Base-by-base conservation (phyloP, 768 basidiomycete genomes). In the Crassisporium funariophilum region DNA sequence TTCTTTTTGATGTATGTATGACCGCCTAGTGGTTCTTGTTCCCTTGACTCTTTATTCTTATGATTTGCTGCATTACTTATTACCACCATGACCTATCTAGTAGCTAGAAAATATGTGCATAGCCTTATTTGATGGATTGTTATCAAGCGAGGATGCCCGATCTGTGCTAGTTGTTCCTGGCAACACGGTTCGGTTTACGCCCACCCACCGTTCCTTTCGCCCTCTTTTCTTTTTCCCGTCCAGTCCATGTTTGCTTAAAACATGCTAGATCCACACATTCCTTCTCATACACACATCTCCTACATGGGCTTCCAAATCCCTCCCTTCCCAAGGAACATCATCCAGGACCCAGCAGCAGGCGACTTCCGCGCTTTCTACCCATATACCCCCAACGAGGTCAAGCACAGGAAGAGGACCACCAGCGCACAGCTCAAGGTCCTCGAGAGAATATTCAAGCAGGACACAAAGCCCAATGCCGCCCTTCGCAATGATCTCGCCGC, bases 381-480 rank as follows among this genome's bases (percentile, higher is more conserved):
- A n/a, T 92, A 89, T 69, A 83, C 84, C 41, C 90, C 90, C 46
- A 91, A 90, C 70, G 87, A 95, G 72, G 90, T 97, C 71, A 95
- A 95, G 73, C 94, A 95, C 59, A 76, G 94, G 49, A 89, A 93
- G 58, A 76, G 95, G 42, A 98, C 95, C 0, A 91, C 92, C 22
- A 82, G 84, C 24, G 74, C 82, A 15, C 95, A 98, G 72, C 85
- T 97, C 61, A 86, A 86, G 68, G 81, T 91, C 55, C 83, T 98
- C 55, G 95, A 98, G 66, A 75, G 79, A 48, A 76, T 93, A 56
- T 98, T 95, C 69, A 82, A 81, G 58, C 75, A 79, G 56, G 92
- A 94, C 68, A 91, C 91, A 46, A 98, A 98, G 66, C 95, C 95
- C 12, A 94, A 93, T 65, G 86, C 84, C 29, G 70, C 78, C 5